These are phyloP conservation scores for Alternaria postmessia DNA, from an alignment of 2,329 filamentous ascomycete species.

Conservation along the genomic window DNA sequence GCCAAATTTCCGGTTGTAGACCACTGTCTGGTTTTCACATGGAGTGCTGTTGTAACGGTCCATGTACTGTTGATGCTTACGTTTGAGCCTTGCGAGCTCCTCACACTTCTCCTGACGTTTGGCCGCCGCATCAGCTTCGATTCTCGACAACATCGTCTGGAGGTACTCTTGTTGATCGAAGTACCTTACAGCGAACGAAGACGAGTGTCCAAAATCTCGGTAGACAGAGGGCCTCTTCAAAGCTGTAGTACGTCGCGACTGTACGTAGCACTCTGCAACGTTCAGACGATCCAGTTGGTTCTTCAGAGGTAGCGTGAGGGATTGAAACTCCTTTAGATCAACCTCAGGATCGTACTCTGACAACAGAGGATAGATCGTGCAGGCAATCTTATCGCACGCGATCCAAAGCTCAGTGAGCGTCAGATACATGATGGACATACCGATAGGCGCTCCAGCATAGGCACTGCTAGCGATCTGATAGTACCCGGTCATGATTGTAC, in stretches of 20 bases:
- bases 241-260: slow-evolving; percentile 36
- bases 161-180: slow-evolving; percentile 57
- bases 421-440: slow-evolving; percentile 64
- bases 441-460: slow-evolving; percentile 57
- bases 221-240: slow-evolving; percentile 49
- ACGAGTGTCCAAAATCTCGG: slow-evolving; percentile 39
- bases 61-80: slow-evolving; percentile 26
- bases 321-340: slow-evolving; percentile 50
- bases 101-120: slow-evolving; percentile 28
- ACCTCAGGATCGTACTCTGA: slow-evolving; percentile 59
- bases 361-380: slow-evolving; percentile 53
- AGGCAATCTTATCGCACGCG: slow-evolving; percentile 61
- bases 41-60: slow-evolving; percentile 1
- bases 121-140: slow-evolving; percentile 51
- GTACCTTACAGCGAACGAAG: slow-evolving; percentile 59
- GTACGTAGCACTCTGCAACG: slow-evolving; percentile 59
- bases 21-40: slow-evolving; percentile 21
- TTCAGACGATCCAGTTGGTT: slow-evolving; percentile 58
- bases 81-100: slow-evolving; percentile 27
- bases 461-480: slow-evolving; percentile 4
- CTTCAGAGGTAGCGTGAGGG: slow-evolving; percentile 56
- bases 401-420: slow-evolving; percentile 67
- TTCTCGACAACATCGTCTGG: slow-evolving; percentile 47
- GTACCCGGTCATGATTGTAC: slow-evolving; percentile 27
- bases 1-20: slow-evolving; percentile 8